phyloP scores from a whole-genome alignment of 2,329 filamentous ascomycete genomes.

The Aspergillus ochraceus region DNA sequence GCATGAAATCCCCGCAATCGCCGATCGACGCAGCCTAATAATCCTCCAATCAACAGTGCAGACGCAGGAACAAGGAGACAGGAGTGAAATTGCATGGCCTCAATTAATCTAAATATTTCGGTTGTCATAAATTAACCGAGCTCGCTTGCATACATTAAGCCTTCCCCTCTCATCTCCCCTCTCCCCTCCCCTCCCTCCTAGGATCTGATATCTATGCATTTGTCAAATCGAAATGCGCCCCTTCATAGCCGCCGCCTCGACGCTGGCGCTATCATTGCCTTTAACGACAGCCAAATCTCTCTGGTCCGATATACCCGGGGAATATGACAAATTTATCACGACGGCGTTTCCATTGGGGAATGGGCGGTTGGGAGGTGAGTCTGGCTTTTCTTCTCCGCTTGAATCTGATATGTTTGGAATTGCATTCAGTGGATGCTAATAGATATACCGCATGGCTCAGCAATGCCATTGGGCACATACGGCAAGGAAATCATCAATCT shows the following conservation, averaged over 20 bases:
- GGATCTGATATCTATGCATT: background rate
- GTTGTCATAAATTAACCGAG: no score
- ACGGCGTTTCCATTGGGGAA: conserved; percentile 18
- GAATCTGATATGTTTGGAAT: no score
- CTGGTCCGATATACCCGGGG: conserved; percentile 10
- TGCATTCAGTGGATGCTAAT: no score
- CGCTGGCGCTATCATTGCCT: background rate
- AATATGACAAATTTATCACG: conserved; percentile 8
- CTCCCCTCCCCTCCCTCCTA: no score
- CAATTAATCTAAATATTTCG: no score
- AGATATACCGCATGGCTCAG: background rate
- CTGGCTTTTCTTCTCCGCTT: background rate
- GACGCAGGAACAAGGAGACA: no score
- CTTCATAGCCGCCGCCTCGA: background rate
- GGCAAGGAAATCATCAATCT: conserved; percentile 19
- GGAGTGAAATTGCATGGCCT: no score
- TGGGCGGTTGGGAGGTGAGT: conserved; percentile 16
- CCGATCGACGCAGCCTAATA: no score
- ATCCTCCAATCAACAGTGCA: no score
- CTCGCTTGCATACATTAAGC: no score
- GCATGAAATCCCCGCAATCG: no score
- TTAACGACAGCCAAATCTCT: conserved; percentile 9
- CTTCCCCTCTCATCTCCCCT: no score
- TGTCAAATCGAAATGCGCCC: background rate
- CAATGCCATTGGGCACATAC: conserved; percentile 18